These are phyloP conservation scores for Simplicillium aogashimaense DNA, from an alignment of 2,329 filamentous ascomycete species.

Conservation along the genomic window DNA sequence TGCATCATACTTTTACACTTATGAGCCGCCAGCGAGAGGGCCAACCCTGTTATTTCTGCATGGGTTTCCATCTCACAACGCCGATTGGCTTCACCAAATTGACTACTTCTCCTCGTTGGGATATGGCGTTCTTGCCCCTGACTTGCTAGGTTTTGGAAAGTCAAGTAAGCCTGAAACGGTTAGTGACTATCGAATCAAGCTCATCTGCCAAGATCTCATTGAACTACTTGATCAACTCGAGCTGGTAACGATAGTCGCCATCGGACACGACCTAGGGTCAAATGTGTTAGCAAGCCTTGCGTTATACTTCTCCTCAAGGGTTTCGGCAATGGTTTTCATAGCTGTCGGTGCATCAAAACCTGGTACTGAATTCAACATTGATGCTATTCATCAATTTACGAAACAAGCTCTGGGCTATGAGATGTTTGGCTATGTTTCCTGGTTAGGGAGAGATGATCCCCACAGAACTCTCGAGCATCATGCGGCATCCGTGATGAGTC, in stretches of 20 bases:
- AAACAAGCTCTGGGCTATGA: slow-evolving; percentile 16
- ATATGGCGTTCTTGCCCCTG: slow-evolving; percentile 31
- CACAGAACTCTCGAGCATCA: slow-evolving; percentile 14
- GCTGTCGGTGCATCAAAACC: slow-evolving; percentile 18
- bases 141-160: slow-evolving; percentile 28
- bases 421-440: slow-evolving; percentile 21
- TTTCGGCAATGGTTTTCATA: slow-evolving; percentile 15
- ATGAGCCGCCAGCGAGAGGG: slow-evolving; percentile 8
- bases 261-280: slow-evolving; percentile 25
- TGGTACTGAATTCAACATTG: slow-evolving; percentile 17
- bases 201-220: slow-evolving; percentile 20
- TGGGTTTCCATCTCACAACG: slow-evolving; percentile 34
- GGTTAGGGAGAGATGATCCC: slow-evolving; percentile 11
- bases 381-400: slow-evolving; percentile 20
- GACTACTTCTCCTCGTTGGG: slow-evolving; percentile 20
- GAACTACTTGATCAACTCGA: slow-evolving; percentile 19
- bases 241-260: slow-evolving; percentile 29
- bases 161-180: slow-evolving; percentile 20
- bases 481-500: slow-evolving; percentile 15
- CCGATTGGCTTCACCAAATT: slow-evolving; percentile 32
- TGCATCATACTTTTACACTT: slow-evolving; percentile 17
- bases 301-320: slow-evolving; percentile 14
- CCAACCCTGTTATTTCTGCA: slow-evolving; percentile 35
- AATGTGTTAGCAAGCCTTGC: slow-evolving; percentile 18
- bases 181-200: slow-evolving; percentile 18